Evolutionary conservation across 345 rosid genomes (phyloP).

Genomic region (Dovyalis caffra): DNA sequence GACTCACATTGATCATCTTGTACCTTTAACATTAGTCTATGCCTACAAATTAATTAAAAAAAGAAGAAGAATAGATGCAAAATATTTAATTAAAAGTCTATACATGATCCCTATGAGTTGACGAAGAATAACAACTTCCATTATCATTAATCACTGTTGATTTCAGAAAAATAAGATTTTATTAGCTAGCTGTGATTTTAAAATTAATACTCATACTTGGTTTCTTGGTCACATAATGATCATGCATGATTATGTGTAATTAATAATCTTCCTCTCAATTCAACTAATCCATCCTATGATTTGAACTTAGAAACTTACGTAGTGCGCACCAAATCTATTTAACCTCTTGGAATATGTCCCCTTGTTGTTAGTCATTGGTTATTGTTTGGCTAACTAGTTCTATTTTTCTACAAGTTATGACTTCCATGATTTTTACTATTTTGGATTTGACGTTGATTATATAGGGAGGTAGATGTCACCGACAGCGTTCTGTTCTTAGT

Average conservation of each 20-base stretch:
- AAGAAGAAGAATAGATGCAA: background rate
- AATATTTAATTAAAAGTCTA: background rate
- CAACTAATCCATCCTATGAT: background rate
- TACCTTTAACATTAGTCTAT: background rate
- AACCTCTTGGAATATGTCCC: background rate
- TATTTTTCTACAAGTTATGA: background rate
- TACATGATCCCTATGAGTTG: background rate
- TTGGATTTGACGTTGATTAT: background rate
- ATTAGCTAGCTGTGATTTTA: background rate
- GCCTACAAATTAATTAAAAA: background rate
- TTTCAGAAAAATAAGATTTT: background rate
- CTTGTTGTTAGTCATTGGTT: background rate
- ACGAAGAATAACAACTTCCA: background rate
- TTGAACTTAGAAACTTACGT: background rate
- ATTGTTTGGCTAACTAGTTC: background rate
- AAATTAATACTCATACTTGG: background rate
- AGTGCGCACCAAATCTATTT: background rate
- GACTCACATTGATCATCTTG: background rate
- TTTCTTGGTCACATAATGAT: background rate
- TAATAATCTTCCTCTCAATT: too few relatives aligned
- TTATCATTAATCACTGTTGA: background rate
- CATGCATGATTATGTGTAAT: background rate
- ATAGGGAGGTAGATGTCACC: background rate
- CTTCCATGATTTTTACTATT: background rate
- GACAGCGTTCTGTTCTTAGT: background rate